A percentile compares a stretch with the other conserved stretches of the same genome.
Evolutionary conservation across 1,284 basidiomycete species (phyloP).

Genomic region (Cystobasidium slooffiae): DNA sequence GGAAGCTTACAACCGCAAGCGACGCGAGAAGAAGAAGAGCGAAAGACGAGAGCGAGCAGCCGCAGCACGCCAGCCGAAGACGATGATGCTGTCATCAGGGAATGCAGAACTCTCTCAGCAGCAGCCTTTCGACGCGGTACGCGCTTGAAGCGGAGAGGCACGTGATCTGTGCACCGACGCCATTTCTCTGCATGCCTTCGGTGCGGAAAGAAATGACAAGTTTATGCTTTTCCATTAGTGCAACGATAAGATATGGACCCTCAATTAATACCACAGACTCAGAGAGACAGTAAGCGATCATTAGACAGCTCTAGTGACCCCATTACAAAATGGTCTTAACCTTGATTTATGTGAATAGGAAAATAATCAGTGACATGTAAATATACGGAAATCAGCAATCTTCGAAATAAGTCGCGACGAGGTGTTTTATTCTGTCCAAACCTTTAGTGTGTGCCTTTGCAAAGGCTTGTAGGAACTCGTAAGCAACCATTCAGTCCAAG

Average conservation of each 20-base stretch:
- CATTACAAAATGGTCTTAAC: neutral
- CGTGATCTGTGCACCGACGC: neutral
- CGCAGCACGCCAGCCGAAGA: conserved; percentile 2
- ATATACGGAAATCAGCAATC: neutral
- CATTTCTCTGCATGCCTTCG: neutral
- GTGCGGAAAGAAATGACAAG: neutral
- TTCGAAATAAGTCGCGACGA: conserved; percentile 4
- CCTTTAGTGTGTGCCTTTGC: neutral
- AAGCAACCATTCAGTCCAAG: neutral
- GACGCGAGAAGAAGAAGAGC: conserved; percentile 20
- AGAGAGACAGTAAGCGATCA: neutral
- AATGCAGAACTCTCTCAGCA: neutral
- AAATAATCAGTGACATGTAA: neutral
- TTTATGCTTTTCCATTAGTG: conserved; percentile 17
- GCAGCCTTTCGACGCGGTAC: conserved; percentile 11
- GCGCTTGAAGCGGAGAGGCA: conserved; percentile 7
- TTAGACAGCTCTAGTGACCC: neutral
- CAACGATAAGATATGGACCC: neutral
- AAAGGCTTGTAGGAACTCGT: too few species aligned
- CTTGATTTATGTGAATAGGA: neutral
- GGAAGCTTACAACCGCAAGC: conserved; percentile 13
- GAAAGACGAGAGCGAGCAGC: conserved; percentile 18
- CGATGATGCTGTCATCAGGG: neutral
- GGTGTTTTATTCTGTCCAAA: neutral
- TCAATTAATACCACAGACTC: neutral